Base-by-base conservation (phyloP, 805 yeast species). In the Suhomyces faveliae region DNA sequence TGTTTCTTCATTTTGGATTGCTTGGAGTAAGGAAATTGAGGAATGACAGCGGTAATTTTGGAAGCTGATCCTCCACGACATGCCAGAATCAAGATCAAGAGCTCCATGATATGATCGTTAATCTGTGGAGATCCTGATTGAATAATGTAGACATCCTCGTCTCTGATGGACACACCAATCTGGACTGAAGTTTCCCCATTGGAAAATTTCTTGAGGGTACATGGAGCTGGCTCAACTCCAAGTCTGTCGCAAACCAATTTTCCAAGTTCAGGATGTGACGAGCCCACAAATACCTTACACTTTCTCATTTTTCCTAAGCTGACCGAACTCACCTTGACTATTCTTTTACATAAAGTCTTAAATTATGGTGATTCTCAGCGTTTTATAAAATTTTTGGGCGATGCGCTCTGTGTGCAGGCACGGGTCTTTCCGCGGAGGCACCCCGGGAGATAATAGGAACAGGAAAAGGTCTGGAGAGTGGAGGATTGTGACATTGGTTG, bases 1-100 rank as follows among this genome's bases (percentile, higher is more conserved):
- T 94, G 98, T 68, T 90, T 94, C 74, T 94, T 94, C 99, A 94
- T 94, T 73, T 95, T 94, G 56, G 92, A 84, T 70, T 94, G 99
- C 68, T 92, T 87, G 23, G 97, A 89, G 73, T 94, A 94, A 27
- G 99, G 99, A 66, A 92, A 95, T 68, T 90, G 96, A 1, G 99
- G 99, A 45, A 94, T 84, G 25, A 94, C 99, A 8, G 97, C 97
- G 9, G 92, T 94, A 66, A 94, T 90, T 64, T 90, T 90, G 60
- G 88, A 86, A n/a, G 99, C 99, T 10, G 97, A 89, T 8, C 99
- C 99, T 51, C 97, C 97, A 58, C 91, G 84, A 69, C 98, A 92
- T 44, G 98, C 99, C 42, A 95, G 85, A 39, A 94, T 91, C 59
- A 94, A 77, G 51, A 95, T 92, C 62, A 94, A 77, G 54, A 94